phyloP scores from a whole-genome alignment of 352 stramenopile genomes.

The Elongisporangium anandrum region DNA sequence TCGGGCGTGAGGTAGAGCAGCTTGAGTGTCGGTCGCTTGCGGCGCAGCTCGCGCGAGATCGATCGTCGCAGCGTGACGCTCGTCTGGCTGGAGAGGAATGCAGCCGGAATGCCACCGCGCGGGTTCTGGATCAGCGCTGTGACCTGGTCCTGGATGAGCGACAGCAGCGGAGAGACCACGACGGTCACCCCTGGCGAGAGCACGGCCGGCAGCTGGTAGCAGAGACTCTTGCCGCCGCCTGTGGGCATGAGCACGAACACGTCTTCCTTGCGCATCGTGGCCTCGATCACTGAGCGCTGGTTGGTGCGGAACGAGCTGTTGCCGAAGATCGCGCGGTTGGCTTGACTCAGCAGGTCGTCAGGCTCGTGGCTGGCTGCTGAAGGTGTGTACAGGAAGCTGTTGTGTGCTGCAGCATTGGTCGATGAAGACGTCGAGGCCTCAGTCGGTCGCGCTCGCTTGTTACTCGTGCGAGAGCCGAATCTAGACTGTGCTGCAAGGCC shows the following conservation, averaged over 20 bases:
- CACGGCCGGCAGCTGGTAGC: constrained; percentile 85
- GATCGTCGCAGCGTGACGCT: constrained; percentile 50
- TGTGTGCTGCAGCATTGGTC: too few species aligned
- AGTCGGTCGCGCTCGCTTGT: constrained; percentile 8
- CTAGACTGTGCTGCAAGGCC: constrained; percentile 14
- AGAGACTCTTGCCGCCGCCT: constrained; percentile 89
- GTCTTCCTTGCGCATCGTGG: constrained; percentile 87
- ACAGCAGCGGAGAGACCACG: constrained; percentile 92
- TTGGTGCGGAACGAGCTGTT: constrained; percentile 87
- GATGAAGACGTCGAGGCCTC: too few species aligned
- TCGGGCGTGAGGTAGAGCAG: constrained; percentile 96
- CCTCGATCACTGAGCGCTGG: constrained; percentile 90
- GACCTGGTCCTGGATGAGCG: constrained; percentile 94
- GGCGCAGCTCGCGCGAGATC: constrained; percentile 81
- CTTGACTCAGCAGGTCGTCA: constrained; percentile 37
- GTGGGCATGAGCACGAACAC: constrained; percentile 95
- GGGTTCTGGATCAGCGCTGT: constrained; percentile 69
- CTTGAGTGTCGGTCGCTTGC: constrained; percentile 62
- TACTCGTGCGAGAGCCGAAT: constrained; percentile 2
- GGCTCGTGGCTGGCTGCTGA: background rate
- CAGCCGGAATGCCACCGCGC: constrained; percentile 54
- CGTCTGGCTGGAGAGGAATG: constrained; percentile 76
- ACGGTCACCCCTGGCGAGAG: constrained; percentile 83
- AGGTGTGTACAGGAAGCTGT: background rate
- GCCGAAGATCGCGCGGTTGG: constrained; percentile 65